Evolutionary conservation across 192 early-diverging fungal genomes (phyloP).

Genomic region (Coemansia sp.): DNA sequence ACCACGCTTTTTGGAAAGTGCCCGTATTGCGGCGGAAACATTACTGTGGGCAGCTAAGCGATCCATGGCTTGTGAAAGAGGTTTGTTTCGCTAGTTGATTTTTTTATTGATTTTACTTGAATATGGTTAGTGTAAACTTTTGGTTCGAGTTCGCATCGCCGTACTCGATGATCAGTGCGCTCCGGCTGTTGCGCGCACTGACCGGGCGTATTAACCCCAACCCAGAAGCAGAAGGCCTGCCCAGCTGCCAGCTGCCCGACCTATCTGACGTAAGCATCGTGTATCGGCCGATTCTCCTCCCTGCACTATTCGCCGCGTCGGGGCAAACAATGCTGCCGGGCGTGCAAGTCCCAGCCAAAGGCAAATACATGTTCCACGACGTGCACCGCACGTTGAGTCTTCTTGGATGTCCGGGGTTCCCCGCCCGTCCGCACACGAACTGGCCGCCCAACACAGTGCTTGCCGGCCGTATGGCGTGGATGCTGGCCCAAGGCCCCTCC

Average conservation of each 20-base stretch:
- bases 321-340: slow-evolving; percentile 30
- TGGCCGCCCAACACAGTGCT: slow-evolving; percentile 42
- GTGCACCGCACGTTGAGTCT: slow-evolving; percentile 24
- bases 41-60: neutral
- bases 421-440: neutral
- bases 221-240: neutral
- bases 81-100: neutral
- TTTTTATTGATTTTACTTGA: neutral
- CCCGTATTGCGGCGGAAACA: slow-evolving; percentile 40
- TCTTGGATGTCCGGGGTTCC: slow-evolving; percentile 32
- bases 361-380: slow-evolving; percentile 45
- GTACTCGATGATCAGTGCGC: slow-evolving; percentile 51
- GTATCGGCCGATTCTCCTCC: slow-evolving; percentile 34
- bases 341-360: slow-evolving; percentile 31
- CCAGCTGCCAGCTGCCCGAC: slow-evolving; percentile 24
- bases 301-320: slow-evolving; percentile 31
- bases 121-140: slow-evolving; percentile 20
- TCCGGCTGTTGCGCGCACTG: slow-evolving; percentile 36
- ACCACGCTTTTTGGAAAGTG: slow-evolving; percentile 48
- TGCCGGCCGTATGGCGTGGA: slow-evolving; percentile 38
- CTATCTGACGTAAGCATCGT: slow-evolving; percentile 15
- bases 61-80: too few relatives aligned
- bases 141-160: slow-evolving; percentile 55
- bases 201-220: neutral
- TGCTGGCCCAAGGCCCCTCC: slow-evolving; percentile 34